A percentile compares a stretch with the other conserved stretches of the same genome.
phyloP scores from a whole-genome alignment of 1,284 basidiomycete genomes.

The Agroathelia rolfsii region DNA sequence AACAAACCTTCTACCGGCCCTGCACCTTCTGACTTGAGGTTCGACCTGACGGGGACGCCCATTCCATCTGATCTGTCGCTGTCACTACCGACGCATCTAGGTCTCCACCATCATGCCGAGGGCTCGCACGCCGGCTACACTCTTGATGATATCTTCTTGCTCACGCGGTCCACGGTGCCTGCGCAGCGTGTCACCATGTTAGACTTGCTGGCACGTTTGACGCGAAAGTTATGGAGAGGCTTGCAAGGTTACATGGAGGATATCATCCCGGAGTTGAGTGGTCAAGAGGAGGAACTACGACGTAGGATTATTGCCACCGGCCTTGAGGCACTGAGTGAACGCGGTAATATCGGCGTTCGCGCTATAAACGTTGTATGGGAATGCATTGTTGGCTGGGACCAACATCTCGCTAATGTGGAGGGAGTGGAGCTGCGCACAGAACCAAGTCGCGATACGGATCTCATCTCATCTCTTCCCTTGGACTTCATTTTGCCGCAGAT shows the following conservation, averaged over 20 bases:
- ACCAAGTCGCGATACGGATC: slow-evolving; percentile 13
- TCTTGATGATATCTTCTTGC: slow-evolving; percentile 75
- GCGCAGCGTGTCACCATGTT: slow-evolving; percentile 82
- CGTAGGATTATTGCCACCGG: slow-evolving; percentile 58
- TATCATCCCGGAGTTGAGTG: slow-evolving; percentile 30
- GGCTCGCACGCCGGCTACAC: slow-evolving; percentile 80
- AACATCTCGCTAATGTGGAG: slow-evolving; percentile 27
- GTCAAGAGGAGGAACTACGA: slow-evolving; percentile 36
- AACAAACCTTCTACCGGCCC: slow-evolving; percentile 16
- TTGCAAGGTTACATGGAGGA: slow-evolving; percentile 17
- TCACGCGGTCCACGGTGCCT: slow-evolving; percentile 75
- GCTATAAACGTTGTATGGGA: slow-evolving; percentile 67
- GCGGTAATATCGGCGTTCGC: slow-evolving; percentile 55
- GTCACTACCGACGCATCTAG: slow-evolving; percentile 69
- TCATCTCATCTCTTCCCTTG: slow-evolving; percentile 39
- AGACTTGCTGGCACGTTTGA: slow-evolving; percentile 57
- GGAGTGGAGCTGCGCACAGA: slow-evolving; percentile 38
- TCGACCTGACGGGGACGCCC: slow-evolving; percentile 64
- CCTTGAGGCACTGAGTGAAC: slow-evolving; percentile 51
- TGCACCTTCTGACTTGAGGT: slow-evolving; percentile 37
- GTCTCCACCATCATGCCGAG: slow-evolving; percentile 86
- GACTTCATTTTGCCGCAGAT: slow-evolving; percentile 47
- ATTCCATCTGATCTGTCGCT: slow-evolving; percentile 44
- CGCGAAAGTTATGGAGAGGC: slow-evolving; percentile 29
- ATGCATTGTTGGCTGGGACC: slow-evolving; percentile 55